Base-by-base conservation (phyloP, 2,329 filamentous ascomycete genomes). In the Lachnellula occidentalis region DNA sequence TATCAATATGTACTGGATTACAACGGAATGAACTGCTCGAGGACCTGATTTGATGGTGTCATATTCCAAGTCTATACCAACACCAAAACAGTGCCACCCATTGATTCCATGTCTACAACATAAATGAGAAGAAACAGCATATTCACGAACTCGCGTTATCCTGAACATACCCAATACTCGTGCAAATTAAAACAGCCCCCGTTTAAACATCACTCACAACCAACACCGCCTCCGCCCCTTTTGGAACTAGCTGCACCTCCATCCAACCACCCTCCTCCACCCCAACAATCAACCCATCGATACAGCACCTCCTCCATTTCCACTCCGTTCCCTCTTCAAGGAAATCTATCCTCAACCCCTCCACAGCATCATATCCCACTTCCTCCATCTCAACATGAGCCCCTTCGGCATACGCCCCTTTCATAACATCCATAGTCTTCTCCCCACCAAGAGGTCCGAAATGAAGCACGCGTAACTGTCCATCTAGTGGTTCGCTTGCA, bases 261-360 rank as follows among this genome's bases (percentile, higher is more conserved):
- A 95, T 81, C 77, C 82, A 86, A 0, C 91, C 91, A 2, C 79
- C 83, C 50, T 76, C 69, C 19, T 87, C 86, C 1, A 96, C 73
- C 55, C 82, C 79, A 3, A 96, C 82, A 64, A 95, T 95, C 51
- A 87, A 90, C 3, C 92, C 92, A 70, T 97, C 92, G n/a, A 97
- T 77, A 69, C 92, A 97, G 14, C 95, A 80, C 66, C 92, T 83
- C 57, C 92, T 78, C 91, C 91, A 96, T 50, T 83, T 76, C 58
- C 62, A 66, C 45, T 73, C 74, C 21, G 92, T 84, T 22, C 74
- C 75, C n/a, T 90, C 83, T 15, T 80, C 74, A 65, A 94, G 88
- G 36, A 90, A 83, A 15, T 80, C 77, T 46, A 96, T 82, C 55
- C 73, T 76, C 17, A 96, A 61, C 50, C 80, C 80, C 2, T 87